phyloP scores from a whole-genome alignment of 441 rosid species.

The Theobroma grandiflorum region DNA sequence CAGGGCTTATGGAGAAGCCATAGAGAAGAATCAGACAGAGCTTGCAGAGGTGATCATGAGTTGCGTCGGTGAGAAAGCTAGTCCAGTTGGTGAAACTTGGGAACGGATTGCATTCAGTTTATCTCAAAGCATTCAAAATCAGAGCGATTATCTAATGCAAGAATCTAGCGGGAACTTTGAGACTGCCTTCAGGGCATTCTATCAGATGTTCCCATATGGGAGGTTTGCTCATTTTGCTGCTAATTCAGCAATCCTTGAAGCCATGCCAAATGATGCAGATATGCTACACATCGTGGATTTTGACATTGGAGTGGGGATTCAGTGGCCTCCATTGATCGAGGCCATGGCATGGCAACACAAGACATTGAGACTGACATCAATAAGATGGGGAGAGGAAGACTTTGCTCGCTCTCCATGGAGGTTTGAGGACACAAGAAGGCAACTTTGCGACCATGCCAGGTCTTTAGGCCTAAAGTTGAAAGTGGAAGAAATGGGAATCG shows the following conservation, averaged over 20 bases:
- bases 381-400: slow-evolving; percentile 33
- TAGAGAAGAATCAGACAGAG: slow-evolving; percentile 46
- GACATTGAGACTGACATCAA: slow-evolving; percentile 37
- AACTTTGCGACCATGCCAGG: slow-evolving; percentile 33
- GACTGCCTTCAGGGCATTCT: slow-evolving; percentile 42
- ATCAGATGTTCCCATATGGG: slow-evolving; percentile 45
- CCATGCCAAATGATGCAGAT: slow-evolving; percentile 37
- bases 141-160: slow-evolving; percentile 31
- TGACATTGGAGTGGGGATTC: slow-evolving; percentile 44
- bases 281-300: slow-evolving; percentile 44
- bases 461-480: slow-evolving; percentile 31
- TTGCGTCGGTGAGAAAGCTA: slow-evolving; percentile 47
- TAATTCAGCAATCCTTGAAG: slow-evolving; percentile 42
- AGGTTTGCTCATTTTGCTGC: slow-evolving; percentile 51
- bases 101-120: slow-evolving; percentile 51
- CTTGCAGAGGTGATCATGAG: slow-evolving; percentile 49
- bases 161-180: slow-evolving; percentile 39
- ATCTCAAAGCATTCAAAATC: slow-evolving; percentile 27
- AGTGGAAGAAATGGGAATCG: slow-evolving; percentile 35
- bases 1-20: slow-evolving; percentile 64
- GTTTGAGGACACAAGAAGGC: slow-evolving; percentile 33
- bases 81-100: slow-evolving; percentile 50
- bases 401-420: slow-evolving; percentile 5
- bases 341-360: slow-evolving; percentile 30
- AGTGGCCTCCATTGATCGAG: slow-evolving; percentile 44